These are phyloP conservation scores for Ustilago cynodontis DNA, from an alignment of 1,284 basidiomycete species.

Conservation along the genomic window DNA sequence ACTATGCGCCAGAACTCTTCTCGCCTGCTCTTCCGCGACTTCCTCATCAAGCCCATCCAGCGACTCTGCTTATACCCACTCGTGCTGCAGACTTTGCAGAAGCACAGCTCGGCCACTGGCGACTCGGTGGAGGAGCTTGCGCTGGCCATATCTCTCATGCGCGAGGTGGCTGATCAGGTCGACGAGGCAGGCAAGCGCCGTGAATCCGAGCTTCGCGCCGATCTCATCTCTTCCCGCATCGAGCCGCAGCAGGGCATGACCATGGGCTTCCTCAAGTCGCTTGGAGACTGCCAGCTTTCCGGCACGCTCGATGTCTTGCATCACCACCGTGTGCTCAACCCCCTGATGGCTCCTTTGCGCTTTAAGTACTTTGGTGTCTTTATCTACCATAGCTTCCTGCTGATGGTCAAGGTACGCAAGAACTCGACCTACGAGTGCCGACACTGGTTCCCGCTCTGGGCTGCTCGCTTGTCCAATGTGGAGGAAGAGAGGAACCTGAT, in stretches of 20 bases:
- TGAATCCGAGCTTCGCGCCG: conserved; percentile 60
- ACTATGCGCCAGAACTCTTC: conserved; percentile 40
- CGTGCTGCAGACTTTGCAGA: conserved; percentile 63
- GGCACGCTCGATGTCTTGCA: conserved; percentile 67
- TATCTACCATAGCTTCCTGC: conserved; percentile 61
- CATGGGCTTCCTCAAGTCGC: conserved; percentile 49
- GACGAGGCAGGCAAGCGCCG: conserved; percentile 64
- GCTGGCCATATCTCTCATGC: conserved; percentile 60
- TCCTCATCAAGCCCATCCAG: conserved; percentile 69
- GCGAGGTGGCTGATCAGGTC: conserved; percentile 60
- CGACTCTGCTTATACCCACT: conserved; percentile 68
- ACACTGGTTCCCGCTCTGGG: conserved; percentile 67
- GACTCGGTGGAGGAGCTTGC: conserved; percentile 45
- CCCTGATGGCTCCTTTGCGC: conserved; percentile 63
- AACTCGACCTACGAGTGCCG: conserved; percentile 60
- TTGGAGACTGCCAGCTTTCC: conserved; percentile 62
- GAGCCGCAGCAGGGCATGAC: conserved; percentile 57
- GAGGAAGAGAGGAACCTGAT: conserved; percentile 53
- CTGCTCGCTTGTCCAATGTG: conserved; percentile 50
- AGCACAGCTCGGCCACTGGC: conserved; percentile 46
- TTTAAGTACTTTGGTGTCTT: conserved; percentile 67
- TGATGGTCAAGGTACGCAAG: conserved; percentile 67
- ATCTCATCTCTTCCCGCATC: conserved; percentile 61
- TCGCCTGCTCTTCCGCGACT: conserved; percentile 65
- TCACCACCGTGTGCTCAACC: conserved; percentile 58